A percentile compares a stretch with the other conserved stretches of the same genome.
phyloP scores from a whole-genome alignment of 176 grass and related monocot species.

The Aegilops umbellulata region DNA sequence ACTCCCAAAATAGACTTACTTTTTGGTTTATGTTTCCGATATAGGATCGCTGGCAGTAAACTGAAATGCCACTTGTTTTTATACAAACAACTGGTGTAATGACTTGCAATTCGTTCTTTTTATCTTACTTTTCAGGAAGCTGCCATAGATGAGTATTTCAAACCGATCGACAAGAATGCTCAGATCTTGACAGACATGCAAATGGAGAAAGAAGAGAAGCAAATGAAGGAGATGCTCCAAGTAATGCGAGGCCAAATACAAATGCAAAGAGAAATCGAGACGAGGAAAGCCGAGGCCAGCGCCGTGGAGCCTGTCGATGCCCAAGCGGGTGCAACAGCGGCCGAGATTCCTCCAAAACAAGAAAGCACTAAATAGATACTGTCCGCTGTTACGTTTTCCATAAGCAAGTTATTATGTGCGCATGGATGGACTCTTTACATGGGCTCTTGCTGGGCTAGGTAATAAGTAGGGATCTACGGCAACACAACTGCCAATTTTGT shows the following conservation, averaged over 20 bases:
- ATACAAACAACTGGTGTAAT: not conserved
- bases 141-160: conserved; percentile 83
- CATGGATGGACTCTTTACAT: not conserved
- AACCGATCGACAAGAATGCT: conserved; percentile 77
- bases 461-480: conserved; percentile 21
- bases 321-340: conserved; percentile 19
- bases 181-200: conserved; percentile 81
- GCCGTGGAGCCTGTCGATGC: conserved; percentile 2
- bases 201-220: conserved; percentile 72
- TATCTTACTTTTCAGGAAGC: conserved; percentile 59
- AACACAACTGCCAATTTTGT: not conserved
- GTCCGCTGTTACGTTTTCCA: not conserved
- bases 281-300: conserved; percentile 36
- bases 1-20: not conserved
- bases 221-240: conserved; percentile 72
- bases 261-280: conserved; percentile 65
- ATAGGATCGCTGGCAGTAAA: not conserved
- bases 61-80: conserved; percentile 3
- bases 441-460: not conserved
- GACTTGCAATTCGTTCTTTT: conserved; percentile 1
- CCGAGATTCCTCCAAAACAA: conserved; percentile 29
- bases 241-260: conserved; percentile 54
- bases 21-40: not conserved
- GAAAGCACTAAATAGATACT: conserved; percentile 30
- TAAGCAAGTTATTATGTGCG: not conserved